Percentiles rank a stretch among this genome's conserved stretches.
Conservation (phyloP, 257 asterid genomes). For the Nicotiana attenuata region DNA sequence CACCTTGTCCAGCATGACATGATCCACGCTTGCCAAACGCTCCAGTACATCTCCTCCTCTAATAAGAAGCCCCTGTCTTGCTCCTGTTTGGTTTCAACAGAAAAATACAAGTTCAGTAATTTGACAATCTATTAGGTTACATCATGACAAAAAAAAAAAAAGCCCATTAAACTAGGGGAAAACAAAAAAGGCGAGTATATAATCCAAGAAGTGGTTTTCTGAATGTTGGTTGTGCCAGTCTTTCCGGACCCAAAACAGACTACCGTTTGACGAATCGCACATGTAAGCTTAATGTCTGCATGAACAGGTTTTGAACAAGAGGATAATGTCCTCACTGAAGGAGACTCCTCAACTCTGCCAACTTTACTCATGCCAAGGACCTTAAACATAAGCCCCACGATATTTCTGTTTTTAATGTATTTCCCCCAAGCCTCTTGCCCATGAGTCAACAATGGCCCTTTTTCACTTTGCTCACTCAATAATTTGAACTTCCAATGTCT, state of each 20-base stretch:
- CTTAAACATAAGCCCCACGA: not conserved
- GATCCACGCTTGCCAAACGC: slow-evolving; percentile 79
- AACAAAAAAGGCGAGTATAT: not conserved
- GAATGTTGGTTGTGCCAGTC: not conserved
- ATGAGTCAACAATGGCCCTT: not conserved
- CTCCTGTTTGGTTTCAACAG: slow-evolving; percentile 46
- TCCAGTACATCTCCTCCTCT: slow-evolving; percentile 98
- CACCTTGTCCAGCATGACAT: slow-evolving; percentile 83
- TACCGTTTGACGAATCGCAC: not conserved
- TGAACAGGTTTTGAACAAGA: not conserved
- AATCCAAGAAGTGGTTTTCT: not conserved
- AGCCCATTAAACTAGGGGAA: not conserved
- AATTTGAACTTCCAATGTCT: not conserved
- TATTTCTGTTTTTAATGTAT: not conserved
- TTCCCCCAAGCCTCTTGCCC: not conserved
- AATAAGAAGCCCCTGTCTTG: slow-evolving; percentile 87
- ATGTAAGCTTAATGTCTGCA: not conserved
- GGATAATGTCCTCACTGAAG: not conserved
- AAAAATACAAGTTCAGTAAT: not conserved
- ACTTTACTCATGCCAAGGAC: not conserved
- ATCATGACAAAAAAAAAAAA: not conserved
- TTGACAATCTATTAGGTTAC: not conserved
- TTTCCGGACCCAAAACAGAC: not conserved
- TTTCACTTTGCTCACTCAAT: not conserved
- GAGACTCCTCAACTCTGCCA: not conserved